These are phyloP conservation scores for Hirsutella rhossiliensis DNA, from an alignment of 2,329 filamentous ascomycete genomes.

Conservation along the genomic window DNA sequence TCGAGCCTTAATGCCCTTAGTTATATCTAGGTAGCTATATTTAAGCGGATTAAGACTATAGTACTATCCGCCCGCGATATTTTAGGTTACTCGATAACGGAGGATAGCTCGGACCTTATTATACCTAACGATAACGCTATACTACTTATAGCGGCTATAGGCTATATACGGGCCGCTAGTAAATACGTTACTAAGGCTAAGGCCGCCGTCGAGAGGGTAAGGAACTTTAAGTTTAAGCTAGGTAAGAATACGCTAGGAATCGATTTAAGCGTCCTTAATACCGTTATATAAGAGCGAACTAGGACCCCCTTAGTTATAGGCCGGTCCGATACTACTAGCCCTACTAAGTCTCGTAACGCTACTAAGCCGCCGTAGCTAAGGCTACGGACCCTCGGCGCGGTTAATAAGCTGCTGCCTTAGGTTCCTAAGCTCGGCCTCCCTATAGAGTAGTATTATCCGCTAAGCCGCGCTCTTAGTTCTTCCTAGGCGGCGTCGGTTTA, in stretches of 20 bases:
- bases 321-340: conserved; percentile 23
- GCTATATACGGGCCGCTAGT: conserved; percentile 78
- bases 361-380: conserved; percentile 23
- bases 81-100: too few relatives aligned
- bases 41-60: conserved; percentile 65
- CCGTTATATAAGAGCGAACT: conserved; percentile 20
- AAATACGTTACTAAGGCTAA: conserved; percentile 85
- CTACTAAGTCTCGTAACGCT: conserved; percentile 26
- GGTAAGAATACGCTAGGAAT: conserved; percentile 44
- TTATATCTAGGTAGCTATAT: conserved; percentile 63
- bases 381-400: conserved; percentile 29
- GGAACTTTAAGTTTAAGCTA: conserved; percentile 80
- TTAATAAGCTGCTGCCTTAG: conserved; percentile 58
- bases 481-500: conserved; percentile 31
- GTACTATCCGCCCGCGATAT: too few relatives aligned
- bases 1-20: too few relatives aligned
- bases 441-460: conserved; percentile 8
- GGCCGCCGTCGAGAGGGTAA: conserved; percentile 73
- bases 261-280: conserved; percentile 38
- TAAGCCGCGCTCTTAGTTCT: conserved; percentile 16
- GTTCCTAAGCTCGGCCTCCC: conserved; percentile 44
- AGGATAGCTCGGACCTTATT: too few relatives aligned
- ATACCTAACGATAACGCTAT: conserved; percentile 66
- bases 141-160: conserved; percentile 67
- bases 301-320: conserved; percentile 19